phyloP scores from a whole-genome alignment of 23 red algal genomes.

The Agarophyton chilense region DNA sequence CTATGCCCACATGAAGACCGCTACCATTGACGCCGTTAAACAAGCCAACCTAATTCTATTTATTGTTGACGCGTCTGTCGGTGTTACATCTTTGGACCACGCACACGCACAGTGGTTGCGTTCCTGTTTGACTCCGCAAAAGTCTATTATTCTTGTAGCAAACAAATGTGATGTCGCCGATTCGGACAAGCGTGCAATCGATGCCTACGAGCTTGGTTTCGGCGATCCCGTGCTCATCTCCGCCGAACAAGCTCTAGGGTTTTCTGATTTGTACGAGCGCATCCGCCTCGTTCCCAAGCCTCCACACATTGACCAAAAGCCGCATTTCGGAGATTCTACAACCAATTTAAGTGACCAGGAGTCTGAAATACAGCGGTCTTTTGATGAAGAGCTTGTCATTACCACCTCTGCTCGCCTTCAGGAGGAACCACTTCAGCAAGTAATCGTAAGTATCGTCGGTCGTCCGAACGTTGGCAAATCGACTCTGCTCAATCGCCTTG shows the following conservation, averaged over 20 bases:
- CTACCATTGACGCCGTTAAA: conserved; percentile 54
- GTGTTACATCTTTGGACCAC: conserved; percentile 69
- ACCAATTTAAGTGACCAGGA: background rate
- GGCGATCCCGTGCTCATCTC: conserved; percentile 77
- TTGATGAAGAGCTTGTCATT: conserved; percentile 56
- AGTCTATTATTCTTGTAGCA: conserved; percentile 62
- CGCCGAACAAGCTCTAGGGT: conserved; percentile 79
- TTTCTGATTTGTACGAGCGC: conserved; percentile 82
- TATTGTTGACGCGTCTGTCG: conserved; percentile 77
- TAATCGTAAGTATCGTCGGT: conserved; percentile 81
- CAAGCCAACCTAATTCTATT: conserved; percentile 67
- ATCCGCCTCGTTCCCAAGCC: conserved; percentile 9
- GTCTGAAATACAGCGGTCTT: conserved; percentile 1
- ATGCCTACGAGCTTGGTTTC: conserved; percentile 85
- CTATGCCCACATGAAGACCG: conserved; percentile 61
- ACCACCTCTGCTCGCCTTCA: conserved; percentile 3
- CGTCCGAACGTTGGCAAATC: conserved; percentile 99
- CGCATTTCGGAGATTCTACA: background rate
- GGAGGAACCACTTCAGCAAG: conserved; percentile 32
- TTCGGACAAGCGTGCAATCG: conserved; percentile 42
- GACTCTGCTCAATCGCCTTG: conserved; percentile 82
- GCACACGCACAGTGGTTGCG: conserved; percentile 83
- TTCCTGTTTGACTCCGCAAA: background rate
- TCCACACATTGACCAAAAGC: background rate
- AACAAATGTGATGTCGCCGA: conserved; percentile 87